These are phyloP conservation scores for Scheffersomyces stambukii DNA, from an alignment of 1,139 yeast genomes.

Conservation along the genomic window DNA sequence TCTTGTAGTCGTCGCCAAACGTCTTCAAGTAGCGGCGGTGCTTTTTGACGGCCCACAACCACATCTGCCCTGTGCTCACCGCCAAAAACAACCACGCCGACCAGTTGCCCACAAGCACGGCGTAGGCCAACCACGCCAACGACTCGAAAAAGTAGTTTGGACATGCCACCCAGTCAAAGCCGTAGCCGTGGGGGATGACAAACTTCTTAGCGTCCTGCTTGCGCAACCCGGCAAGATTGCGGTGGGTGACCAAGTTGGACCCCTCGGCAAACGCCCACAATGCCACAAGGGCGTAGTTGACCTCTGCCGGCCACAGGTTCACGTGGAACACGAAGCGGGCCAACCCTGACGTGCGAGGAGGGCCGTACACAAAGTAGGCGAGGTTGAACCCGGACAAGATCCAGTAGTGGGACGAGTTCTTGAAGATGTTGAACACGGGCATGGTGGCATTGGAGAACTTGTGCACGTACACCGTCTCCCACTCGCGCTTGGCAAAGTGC, in stretches of 20 bases:
- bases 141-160: conserved; percentile 93
- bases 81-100: conserved; percentile 65
- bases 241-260: conserved; percentile 71
- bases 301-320: conserved; percentile 21
- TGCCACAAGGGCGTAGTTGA: conserved; percentile 29
- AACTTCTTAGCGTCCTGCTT: conserved; percentile 31
- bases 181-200: conserved; percentile 45
- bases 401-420: conserved; percentile 92
- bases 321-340: conserved; percentile 27
- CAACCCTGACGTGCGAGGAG: conserved; percentile 21
- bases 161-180: conserved; percentile 45
- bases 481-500: conserved; percentile 85
- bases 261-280: conserved; percentile 65
- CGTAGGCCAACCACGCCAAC: conserved; percentile 66
- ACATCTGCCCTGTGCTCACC: conserved; percentile 78
- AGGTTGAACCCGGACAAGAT: conserved; percentile 72
- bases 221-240: conserved; percentile 55
- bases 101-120: conserved; percentile 74
- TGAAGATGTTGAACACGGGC: conserved; percentile 85
- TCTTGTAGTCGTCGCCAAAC: conserved; percentile 74
- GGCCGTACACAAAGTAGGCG: conserved; percentile 68
- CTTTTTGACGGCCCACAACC: conserved; percentile 71
- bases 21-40: conserved; percentile 63
- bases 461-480: conserved; percentile 81
- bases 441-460: conserved; percentile 83